phyloP scores from a whole-genome alignment of 208 protist genomes.

The Hexamita inflata region DNA sequence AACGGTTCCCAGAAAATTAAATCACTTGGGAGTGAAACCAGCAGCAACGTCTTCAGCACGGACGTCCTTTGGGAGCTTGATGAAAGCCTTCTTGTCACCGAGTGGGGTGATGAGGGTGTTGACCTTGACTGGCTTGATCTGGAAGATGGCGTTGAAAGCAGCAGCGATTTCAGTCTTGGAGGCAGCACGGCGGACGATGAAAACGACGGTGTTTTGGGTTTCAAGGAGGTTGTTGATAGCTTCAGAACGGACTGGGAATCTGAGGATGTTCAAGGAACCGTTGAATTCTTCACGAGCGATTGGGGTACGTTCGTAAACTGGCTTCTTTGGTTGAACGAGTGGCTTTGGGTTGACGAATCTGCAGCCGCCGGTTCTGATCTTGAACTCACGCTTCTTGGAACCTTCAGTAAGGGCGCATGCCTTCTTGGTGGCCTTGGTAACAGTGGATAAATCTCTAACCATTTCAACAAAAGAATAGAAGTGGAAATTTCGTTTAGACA shows the following conservation, averaged over 20 bases:
- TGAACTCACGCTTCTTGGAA: not conserved
- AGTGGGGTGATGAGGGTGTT: conserved; percentile 83
- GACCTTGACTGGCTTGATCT: conserved; percentile 80
- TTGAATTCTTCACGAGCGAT: conserved; percentile 26
- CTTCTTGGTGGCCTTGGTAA: not conserved
- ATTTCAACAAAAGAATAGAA: too few species aligned
- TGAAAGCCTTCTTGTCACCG: conserved; percentile 35
- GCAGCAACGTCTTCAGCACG: conserved; percentile 33
- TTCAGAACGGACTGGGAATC: conserved; percentile 90
- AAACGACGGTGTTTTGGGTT: conserved; percentile 97
- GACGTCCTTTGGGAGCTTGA: conserved; percentile 12
- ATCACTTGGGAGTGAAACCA: too few species aligned
- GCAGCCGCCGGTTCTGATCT: not conserved
- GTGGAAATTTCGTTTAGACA: too few species aligned
- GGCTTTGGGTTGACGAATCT: conserved; percentile 22
- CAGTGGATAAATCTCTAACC: not conserved
- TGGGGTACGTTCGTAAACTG: conserved; percentile 16
- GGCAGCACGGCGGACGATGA: conserved; percentile 83
- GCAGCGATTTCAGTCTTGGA: conserved; percentile 94
- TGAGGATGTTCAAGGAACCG: conserved; percentile 71
- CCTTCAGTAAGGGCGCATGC: not conserved
- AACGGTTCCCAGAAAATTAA: too few species aligned
- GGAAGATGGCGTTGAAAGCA: conserved; percentile 87
- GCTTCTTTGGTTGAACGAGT: not conserved
- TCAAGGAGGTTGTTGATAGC: conserved; percentile 97